Conservation (phyloP, 2,329 filamentous ascomycete genomes). For the Sarocladiaceae sp. region DNA sequence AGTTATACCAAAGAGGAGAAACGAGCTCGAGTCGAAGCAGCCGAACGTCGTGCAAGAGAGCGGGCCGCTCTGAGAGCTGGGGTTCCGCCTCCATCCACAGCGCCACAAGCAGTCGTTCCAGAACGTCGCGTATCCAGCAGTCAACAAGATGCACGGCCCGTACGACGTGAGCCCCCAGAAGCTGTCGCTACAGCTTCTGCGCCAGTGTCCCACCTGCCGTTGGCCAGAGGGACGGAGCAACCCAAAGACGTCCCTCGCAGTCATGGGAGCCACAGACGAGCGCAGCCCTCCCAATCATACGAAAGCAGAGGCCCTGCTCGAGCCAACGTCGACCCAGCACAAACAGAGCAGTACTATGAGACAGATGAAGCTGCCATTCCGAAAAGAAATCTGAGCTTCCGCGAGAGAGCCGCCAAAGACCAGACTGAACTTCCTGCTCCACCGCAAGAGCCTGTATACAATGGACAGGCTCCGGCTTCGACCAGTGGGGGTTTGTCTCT, state of each 20-base stretch:
- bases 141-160: neutral
- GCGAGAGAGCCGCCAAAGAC: slow-evolving; percentile 49
- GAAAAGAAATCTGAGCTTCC: slow-evolving; percentile 55
- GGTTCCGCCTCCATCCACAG: slow-evolving; percentile 3
- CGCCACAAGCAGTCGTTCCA: neutral
- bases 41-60: slow-evolving; percentile 70
- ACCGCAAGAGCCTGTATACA: slow-evolving; percentile 9
- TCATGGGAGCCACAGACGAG: slow-evolving; percentile 1
- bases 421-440: slow-evolving; percentile 30
- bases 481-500: slow-evolving; percentile 32
- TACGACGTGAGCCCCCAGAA: neutral
- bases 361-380: slow-evolving; percentile 29
- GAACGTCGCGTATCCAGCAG: slow-evolving; percentile 2
- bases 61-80: slow-evolving; percentile 39
- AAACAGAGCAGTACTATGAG: neutral
- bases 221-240: neutral
- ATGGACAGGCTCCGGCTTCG: slow-evolving; percentile 22
- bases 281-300: neutral
- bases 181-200: neutral
- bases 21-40: slow-evolving; percentile 76
- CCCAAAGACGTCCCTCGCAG: neutral
- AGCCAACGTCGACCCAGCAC: neutral
- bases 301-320: neutral
- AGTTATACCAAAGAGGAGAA: slow-evolving; percentile 97
- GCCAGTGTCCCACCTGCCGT: neutral